Percentiles rank a stretch among this genome's conserved stretches.
These are phyloP conservation scores for Mentha longifolia DNA, from an alignment of 257 asterid species.

Conservation along the genomic window DNA sequence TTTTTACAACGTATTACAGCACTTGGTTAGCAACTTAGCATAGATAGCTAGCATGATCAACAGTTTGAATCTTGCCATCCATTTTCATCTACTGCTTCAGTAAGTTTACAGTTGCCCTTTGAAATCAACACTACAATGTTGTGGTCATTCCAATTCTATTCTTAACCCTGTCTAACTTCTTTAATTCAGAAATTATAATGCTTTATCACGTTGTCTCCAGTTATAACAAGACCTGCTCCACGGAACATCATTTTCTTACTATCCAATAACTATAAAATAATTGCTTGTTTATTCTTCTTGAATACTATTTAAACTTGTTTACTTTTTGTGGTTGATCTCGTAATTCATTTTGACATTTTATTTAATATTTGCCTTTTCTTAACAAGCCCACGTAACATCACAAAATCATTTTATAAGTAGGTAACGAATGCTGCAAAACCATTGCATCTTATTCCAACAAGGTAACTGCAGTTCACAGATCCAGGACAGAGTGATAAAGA, in stretches of 20 bases:
- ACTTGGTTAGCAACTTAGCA: not conserved
- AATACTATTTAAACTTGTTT: not conserved
- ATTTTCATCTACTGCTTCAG: too few relatives aligned
- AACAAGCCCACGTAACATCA: not conserved
- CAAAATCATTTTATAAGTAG: not conserved
- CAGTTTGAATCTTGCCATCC: not conserved
- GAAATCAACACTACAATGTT: too few relatives aligned
- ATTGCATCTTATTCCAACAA: conserved; percentile 8
- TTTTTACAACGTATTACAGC: not conserved
- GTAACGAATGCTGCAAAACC: conserved; percentile 16
- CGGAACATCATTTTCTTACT: not conserved
- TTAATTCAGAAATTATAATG: not conserved
- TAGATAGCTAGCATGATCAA: not conserved
- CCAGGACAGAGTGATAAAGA: conserved; percentile 7
- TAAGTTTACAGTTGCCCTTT: too few relatives aligned
- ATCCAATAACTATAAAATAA: not conserved
- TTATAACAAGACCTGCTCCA: not conserved
- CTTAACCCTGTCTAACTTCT: too few relatives aligned
- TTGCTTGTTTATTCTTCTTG: not conserved
- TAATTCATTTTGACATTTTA: not conserved
- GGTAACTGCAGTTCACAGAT: conserved; percentile 6
- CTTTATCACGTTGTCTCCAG: not conserved
- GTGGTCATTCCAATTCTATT: too few relatives aligned
- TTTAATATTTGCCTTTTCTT: not conserved
- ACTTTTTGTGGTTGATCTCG: not conserved